Evolutionary conservation across 495 filamentous ascomycete species (phyloP).

Genomic region (Lasiosphaeria hispida): DNA sequence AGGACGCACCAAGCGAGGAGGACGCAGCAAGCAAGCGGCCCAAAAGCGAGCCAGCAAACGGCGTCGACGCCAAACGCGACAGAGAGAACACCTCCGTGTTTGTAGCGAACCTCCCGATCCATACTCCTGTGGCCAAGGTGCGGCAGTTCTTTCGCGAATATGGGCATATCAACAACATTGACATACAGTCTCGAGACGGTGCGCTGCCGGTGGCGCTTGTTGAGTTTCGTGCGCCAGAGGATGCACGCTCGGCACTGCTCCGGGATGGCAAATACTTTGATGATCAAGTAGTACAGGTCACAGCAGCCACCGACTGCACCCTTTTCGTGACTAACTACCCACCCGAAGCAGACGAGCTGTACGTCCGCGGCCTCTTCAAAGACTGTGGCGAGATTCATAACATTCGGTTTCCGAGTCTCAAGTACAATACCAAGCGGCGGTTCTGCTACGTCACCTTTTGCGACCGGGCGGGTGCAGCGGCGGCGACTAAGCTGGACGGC

Average conservation of each 20-base stretch:
- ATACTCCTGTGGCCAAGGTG: slow-evolving; percentile 66
- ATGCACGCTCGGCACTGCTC: slow-evolving; percentile 75
- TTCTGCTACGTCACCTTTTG: slow-evolving; percentile 94
- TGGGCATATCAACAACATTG: slow-evolving; percentile 75
- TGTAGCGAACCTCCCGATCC: slow-evolving; percentile 68
- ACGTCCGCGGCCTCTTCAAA: slow-evolving; percentile 72
- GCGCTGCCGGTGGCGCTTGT: slow-evolving; percentile 69
- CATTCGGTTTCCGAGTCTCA: slow-evolving; percentile 86
- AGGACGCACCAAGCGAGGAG: slow-evolving; percentile 43
- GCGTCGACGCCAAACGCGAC: slow-evolving; percentile 62
- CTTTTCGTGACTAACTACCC: slow-evolving; percentile 92
- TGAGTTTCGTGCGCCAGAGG: slow-evolving; percentile 79
- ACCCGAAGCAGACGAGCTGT: slow-evolving; percentile 76
- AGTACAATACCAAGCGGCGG: slow-evolving; percentile 79
- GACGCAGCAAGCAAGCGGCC: slow-evolving; percentile 54
- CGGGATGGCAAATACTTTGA: slow-evolving; percentile 74
- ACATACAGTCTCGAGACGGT: slow-evolving; percentile 57
- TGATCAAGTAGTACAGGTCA: slow-evolving; percentile 66
- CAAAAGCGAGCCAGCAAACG: slow-evolving; percentile 49
- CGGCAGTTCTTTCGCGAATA: slow-evolving; percentile 89
- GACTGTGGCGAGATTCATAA: slow-evolving; percentile 77
- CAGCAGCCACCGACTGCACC: slow-evolving; percentile 69
- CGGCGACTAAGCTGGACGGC: slow-evolving; percentile 69
- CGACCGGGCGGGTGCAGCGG: slow-evolving; percentile 58
- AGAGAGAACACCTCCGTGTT: slow-evolving; percentile 85